Conservation (phyloP, 371 early-diverging fungal genomes). For the Capniomyces stellatus region DNA sequence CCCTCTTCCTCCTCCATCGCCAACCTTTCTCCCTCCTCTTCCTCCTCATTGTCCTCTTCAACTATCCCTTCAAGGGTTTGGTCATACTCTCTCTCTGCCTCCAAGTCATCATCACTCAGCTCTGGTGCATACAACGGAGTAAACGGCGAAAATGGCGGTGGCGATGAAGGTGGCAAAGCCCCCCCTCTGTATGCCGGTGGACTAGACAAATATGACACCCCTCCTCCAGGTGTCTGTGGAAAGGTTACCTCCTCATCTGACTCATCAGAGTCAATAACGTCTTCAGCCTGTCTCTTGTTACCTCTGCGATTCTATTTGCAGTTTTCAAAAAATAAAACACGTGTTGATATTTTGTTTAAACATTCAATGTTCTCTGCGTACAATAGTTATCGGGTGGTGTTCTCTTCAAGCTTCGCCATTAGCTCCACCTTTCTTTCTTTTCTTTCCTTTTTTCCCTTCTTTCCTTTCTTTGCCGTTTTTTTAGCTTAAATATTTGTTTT, state of each 20-base stretch:
- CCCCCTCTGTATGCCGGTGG: slow-evolving; percentile 12
- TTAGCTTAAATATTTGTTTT: too few relatives aligned
- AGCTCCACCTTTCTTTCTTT: too few relatives aligned
- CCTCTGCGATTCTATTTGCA: slow-evolving; percentile 8
- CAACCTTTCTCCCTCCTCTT: slow-evolving; percentile 22
- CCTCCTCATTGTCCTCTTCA: slow-evolving; percentile 10
- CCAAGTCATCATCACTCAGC: slow-evolving; percentile 9
- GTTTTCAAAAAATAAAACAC: slow-evolving; percentile 6
- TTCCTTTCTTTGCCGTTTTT: too few relatives aligned
- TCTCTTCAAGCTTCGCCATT: too few relatives aligned
- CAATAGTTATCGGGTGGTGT: too few relatives aligned
- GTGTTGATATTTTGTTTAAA: too few relatives aligned
- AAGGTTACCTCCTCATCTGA: slow-evolving; percentile 7
- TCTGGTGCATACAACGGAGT: slow-evolving; percentile 8
- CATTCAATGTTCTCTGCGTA: too few relatives aligned
- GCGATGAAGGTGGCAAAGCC: slow-evolving; percentile 22
- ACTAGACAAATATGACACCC: slow-evolving; percentile 23
- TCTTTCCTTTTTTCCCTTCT: too few relatives aligned
- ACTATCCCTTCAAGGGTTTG: not conserved
- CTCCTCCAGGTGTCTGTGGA: slow-evolving; percentile 25
- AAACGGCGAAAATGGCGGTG: slow-evolving; percentile 23
- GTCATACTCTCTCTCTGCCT: slow-evolving; percentile 12
- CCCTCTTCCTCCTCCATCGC: slow-evolving; percentile 48
- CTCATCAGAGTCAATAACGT: slow-evolving; percentile 15
- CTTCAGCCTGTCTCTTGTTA: slow-evolving; percentile 18